Evolutionary conservation across 225 moss, liverwort and hornwort species (phyloP).

Genomic region (Climacium dendroides): DNA sequence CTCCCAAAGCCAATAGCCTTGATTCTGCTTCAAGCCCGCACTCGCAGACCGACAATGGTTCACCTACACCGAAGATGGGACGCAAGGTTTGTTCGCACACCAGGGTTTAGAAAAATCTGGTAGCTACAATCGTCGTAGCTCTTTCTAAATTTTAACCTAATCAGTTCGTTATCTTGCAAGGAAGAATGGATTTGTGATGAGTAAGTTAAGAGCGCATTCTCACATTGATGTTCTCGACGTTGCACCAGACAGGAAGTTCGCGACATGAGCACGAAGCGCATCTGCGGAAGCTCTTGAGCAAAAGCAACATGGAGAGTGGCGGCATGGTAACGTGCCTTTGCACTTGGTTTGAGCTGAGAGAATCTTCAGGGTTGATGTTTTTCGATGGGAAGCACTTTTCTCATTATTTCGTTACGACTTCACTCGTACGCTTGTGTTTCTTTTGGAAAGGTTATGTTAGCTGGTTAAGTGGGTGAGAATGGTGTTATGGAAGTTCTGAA

Average conservation of each 20-base stretch:
- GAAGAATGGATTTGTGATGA: background rate
- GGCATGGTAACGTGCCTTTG: background rate
- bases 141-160: background rate
- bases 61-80: background rate
- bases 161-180: background rate
- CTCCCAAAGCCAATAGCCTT: background rate
- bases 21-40: conserved; percentile 33
- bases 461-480: background rate
- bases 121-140: background rate
- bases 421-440: background rate
- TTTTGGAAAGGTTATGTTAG: background rate
- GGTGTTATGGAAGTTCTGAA: background rate
- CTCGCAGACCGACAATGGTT: conserved; percentile 20
- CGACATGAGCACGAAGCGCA: conserved; percentile 31
- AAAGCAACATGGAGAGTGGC: conserved; percentile 4
- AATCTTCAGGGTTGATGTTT: background rate
- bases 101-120: background rate
- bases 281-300: conserved; percentile 64
- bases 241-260: conserved; percentile 12
- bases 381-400: background rate
- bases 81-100: conserved; percentile 1
- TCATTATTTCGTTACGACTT: background rate
- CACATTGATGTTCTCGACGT: background rate
- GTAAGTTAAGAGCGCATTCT: background rate
- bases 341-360: background rate